Base-by-base conservation (phyloP, 2,329 filamentous ascomycete genomes). In the Atkinsonella hypoxylon region DNA sequence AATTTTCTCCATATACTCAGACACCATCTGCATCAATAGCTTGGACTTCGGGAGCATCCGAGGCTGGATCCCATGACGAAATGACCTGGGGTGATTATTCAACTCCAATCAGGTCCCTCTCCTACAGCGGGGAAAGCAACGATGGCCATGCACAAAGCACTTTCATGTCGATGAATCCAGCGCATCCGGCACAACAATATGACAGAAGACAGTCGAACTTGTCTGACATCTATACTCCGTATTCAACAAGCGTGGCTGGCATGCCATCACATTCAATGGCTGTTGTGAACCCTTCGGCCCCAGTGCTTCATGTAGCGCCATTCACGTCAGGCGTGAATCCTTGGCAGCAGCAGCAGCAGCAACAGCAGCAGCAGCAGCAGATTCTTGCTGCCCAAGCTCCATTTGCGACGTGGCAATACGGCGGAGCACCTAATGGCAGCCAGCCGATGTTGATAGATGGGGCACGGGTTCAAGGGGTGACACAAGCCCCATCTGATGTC, bases 1-100 rank as follows among this genome's bases (percentile, higher is more conserved):
- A 71, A 2, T 76, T 74, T 53, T 73, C 75, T 5, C 69, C 74
- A 1, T 79, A 76, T 57, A 65, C 69, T 6, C 67, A 70, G 20
- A 67, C 71, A 41, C 63, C 65, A 1, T 61, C 70, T 13, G 58
- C 68, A 2, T 63, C 72, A 0, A 61, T 68, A 26, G 61, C 68
- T 2, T 77, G 74, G 75, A 60, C 68, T 31, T 63, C 66, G 22
- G 61, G 56, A 44, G 54, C 50, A 47, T 60, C 69, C 7, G 69
- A 73, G 38, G 51, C 69, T 32, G 62, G 64, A 10, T 58, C 67
- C 40, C 67, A 71, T 17, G 71, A 73, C 43, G 72, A 76, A 20
- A 62, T 74, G 52, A 58, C 63, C 8, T 79, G 75, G 65, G 70
- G 64, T 57, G 47, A 63, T 61, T 51, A 76, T 69, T 61, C 69